A percentile compares a stretch with the other conserved stretches of the same genome.
phyloP scores from a whole-genome alignment of 2,329 filamentous ascomycete genomes.

The Curvularia hawaiiensis region DNA sequence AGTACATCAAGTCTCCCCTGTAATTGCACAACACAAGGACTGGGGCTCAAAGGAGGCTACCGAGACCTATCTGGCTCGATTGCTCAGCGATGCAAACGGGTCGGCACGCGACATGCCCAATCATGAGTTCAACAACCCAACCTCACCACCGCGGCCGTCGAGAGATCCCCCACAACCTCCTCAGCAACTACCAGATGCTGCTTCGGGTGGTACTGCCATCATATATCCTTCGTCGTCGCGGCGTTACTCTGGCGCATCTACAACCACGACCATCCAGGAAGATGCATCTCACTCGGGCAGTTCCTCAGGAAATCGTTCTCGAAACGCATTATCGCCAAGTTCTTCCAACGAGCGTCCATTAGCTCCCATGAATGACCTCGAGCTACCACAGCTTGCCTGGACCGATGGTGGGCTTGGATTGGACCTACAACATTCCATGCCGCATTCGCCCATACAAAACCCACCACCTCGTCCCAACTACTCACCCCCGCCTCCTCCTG shows the following conservation, averaged over 20 bases:
- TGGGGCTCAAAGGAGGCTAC: slow-evolving; percentile 62
- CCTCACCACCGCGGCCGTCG: slow-evolving; percentile 19
- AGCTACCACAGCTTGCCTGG: slow-evolving; percentile 47
- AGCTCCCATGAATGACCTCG: slow-evolving; percentile 28
- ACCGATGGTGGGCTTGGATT: slow-evolving; percentile 51
- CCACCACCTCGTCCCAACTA: slow-evolving; percentile 51
- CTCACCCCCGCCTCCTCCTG: slow-evolving; percentile 54
- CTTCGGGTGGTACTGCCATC: slow-evolving; percentile 44
- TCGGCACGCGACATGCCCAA: slow-evolving; percentile 17
- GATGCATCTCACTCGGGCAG: slow-evolving; percentile 42
- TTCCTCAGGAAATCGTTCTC: slow-evolving; percentile 37
- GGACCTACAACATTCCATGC: slow-evolving; percentile 44
- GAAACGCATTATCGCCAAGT: slow-evolving; percentile 43
- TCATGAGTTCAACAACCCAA: slow-evolving; percentile 16
- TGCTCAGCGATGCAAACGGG: slow-evolving; percentile 48
- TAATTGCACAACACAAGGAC: slow-evolving; percentile 58
- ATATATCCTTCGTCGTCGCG: slow-evolving; percentile 44
- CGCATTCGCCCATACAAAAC: slow-evolving; percentile 40
- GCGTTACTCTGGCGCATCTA: slow-evolving; percentile 41
- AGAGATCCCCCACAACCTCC: slow-evolving; percentile 27
- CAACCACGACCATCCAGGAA: slow-evolving; percentile 41
- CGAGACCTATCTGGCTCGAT: slow-evolving; percentile 59
- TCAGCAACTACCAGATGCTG: slow-evolving; percentile 31
- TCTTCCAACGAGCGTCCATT: slow-evolving; percentile 38
- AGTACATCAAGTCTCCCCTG: slow-evolving; percentile 56